Evolutionary conservation across 2,329 filamentous ascomycete species (phyloP), one percentile per base, ranked within the genome.

Genomic region (Ramularia endophylla): DNA sequence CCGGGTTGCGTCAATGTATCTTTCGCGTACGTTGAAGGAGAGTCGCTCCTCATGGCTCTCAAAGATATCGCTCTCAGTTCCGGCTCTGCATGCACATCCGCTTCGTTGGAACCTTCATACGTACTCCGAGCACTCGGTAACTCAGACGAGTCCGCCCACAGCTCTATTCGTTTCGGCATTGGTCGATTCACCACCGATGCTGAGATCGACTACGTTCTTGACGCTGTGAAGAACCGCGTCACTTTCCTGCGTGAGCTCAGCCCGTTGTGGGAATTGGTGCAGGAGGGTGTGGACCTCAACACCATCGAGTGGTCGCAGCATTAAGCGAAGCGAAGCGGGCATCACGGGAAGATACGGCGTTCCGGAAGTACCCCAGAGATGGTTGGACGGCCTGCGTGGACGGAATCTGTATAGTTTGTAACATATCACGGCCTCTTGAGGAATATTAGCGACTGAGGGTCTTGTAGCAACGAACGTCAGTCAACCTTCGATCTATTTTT

Each of bases 261-360:
- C 63, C 92, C 92, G 28, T 70, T 98, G 43, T 98, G 92, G 92
- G 92, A 98, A 68, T 70, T 98, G 51, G 92, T 98, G 9, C 92
- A 98, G 69, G 92, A 98, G 65, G 92, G 92, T 12, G 79, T 98
- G 50, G 92, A 95, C 61, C 70, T 98, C 54, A 86, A 94, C 67
- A 95, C 87, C 31, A 98, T 98, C 58, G 83, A 98, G 69, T 98
- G 92, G 92, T 94, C 85, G 63, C 89, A 95, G 71, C 92, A 98
- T 67, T 97, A 72, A 77, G 12, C 12, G n/a, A n/a, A n/a, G n/a
- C n/a, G n/a, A n/a, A n/a, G n/a, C n/a, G n/a, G n/a, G n/a, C 22
- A 25, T 25, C 11, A 25, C 22, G 11, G 22, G 22, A 25, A 11
- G 22, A 6, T 6, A 25, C 11, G 22, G 11, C 22, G 6, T 25